Evolutionary conservation across 371 early-diverging fungal genomes (phyloP), one percentile per base, ranked within the genome.

Genomic region (Apophysomyces elegans): DNA sequence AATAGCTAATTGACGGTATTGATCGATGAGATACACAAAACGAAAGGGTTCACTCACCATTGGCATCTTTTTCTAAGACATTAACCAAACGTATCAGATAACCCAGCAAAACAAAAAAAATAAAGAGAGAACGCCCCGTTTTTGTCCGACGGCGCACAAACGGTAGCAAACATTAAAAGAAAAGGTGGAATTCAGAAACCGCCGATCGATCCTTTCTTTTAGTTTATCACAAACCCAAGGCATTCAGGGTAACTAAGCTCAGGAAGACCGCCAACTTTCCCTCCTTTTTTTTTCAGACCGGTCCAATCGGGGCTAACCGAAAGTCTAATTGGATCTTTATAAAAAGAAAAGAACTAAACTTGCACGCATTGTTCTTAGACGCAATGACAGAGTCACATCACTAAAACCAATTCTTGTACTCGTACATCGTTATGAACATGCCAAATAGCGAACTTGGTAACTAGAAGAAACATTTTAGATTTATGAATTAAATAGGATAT

Each of bases 91-190:
- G 41, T 41, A 26, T 26, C 32, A 26, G 32, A 26, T 26, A 41
- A 41, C 8, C 41, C 41, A 41, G 2, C 9, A n/a, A 50, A 50
- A 50, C 21, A 21, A 21, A 4, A 50, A 9, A 16, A 18, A 50
- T 50, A 21, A 21, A 11, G 9, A 9, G 13, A 50, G 9, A 21
- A 21, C 54, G 54, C 54, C 54, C 54, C 54, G 54, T 21, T 21
- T 45, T 21, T 21, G 54, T 50, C 54, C 54, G 54, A 50, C 54
- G 54, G 21, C 16, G 54, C 54, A 50, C 54, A 50, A 50, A 50
- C 54, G 54, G 54, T 50, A 21, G 21, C 54, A 50, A 50, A 50
- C 47, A 18, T 47, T 47, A 47, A 47, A 47, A 47, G 16, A 47
- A 47, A 47, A 47, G 18, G 18, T 14, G 21, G 54, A 50, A 11